phyloP scores from a whole-genome alignment of 345 rosid species.

The Lenwebbia sp. region DNA sequence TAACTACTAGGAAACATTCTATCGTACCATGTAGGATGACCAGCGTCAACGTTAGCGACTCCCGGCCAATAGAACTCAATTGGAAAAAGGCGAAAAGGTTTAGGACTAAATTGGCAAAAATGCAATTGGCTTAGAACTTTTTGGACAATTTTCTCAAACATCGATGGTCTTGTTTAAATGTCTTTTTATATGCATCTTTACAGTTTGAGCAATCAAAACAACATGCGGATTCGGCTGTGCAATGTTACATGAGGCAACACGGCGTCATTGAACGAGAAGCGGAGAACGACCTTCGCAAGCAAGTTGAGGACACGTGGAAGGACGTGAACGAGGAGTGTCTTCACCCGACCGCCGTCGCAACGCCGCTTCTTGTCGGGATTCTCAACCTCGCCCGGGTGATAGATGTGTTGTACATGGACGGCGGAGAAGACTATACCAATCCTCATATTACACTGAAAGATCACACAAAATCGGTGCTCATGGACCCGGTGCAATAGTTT shows the following conservation, averaged over 20 bases:
- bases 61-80: too few relatives aligned
- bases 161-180: too few relatives aligned
- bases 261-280: conserved; percentile 5
- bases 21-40: too few relatives aligned
- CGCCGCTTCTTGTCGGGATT: conserved; percentile 4
- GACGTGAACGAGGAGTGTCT: conserved; percentile 23
- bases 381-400: conserved; percentile 13
- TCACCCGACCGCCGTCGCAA: background rate
- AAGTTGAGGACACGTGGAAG: conserved; percentile 15
- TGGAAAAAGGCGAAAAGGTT: too few relatives aligned
- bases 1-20: background rate
- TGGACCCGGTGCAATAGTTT: background rate
- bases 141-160: too few relatives aligned
- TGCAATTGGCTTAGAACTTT: too few relatives aligned
- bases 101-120: too few relatives aligned
- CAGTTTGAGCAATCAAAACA: conserved; percentile 2
- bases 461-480: background rate
- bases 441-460: background rate
- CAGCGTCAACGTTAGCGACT: too few relatives aligned
- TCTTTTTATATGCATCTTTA: background rate
- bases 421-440: conserved; percentile 14
- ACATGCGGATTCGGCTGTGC: conserved; percentile 11
- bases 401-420: conserved; percentile 10
- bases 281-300: background rate
- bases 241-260: conserved; percentile 23